A percentile compares a stretch with the other conserved stretches of the same genome.
These are phyloP conservation scores for Aspergillus ustus DNA, from an alignment of 2,329 filamentous ascomycete genomes.

Conservation along the genomic window DNA sequence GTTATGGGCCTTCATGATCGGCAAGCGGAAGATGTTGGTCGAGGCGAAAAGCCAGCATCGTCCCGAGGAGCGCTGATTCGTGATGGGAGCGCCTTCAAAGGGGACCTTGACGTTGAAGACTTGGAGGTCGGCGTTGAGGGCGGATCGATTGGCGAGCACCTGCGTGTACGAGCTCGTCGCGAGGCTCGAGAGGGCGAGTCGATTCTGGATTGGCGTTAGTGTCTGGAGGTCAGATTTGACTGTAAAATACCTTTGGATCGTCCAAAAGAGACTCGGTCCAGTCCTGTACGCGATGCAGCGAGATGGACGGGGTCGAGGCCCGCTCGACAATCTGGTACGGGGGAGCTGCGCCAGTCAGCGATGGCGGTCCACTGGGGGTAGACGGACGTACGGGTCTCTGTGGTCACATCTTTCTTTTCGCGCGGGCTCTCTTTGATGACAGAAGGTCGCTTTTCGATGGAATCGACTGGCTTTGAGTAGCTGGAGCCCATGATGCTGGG, in stretches of 20 bases:
- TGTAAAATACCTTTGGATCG: slow-evolving; percentile 30
- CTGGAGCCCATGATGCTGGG: background rate
- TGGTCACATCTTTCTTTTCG: background rate
- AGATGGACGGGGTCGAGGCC: slow-evolving; percentile 22
- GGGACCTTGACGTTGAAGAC: slow-evolving; percentile 84
- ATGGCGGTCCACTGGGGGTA: background rate
- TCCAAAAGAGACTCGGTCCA: slow-evolving; percentile 34
- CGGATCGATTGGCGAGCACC: slow-evolving; percentile 67
- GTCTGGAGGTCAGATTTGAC: background rate
- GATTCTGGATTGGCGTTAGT: slow-evolving; percentile 52
- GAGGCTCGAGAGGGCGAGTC: slow-evolving; percentile 76
- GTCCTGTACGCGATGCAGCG: slow-evolving; percentile 23
- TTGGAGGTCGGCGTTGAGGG: slow-evolving; percentile 72
- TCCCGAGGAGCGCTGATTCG: slow-evolving; percentile 80
- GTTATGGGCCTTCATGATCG: slow-evolving; percentile 81
- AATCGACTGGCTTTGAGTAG: background rate
- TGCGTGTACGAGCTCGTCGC: slow-evolving; percentile 58
- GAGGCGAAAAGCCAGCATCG: slow-evolving; percentile 91
- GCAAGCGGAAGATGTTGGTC: slow-evolving; percentile 90
- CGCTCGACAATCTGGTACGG: slow-evolving; percentile 15
- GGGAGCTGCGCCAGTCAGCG: slow-evolving; percentile 11
- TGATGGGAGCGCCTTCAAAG: slow-evolving; percentile 79
- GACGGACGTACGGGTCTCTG: slow-evolving; percentile 1
- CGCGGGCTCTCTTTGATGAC: background rate
- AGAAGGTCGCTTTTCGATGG: background rate